Evolutionary conservation across 495 filamentous ascomycete genomes (phyloP).

Genomic region (Zalerion maritima): DNA sequence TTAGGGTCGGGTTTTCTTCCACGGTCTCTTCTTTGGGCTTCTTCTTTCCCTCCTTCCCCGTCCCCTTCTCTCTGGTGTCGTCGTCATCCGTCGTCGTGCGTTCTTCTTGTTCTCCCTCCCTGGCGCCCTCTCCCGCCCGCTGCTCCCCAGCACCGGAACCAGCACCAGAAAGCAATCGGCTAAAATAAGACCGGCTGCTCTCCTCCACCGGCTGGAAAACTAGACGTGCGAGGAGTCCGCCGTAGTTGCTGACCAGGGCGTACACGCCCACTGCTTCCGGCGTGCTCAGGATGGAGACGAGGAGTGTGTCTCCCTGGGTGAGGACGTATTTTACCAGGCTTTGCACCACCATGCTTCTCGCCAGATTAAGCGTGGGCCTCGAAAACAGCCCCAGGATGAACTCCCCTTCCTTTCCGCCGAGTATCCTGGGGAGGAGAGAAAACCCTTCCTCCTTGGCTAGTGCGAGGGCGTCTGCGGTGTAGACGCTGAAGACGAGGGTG

Average conservation of each 20-base stretch:
- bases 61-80: too few species aligned
- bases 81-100: slow-evolving; percentile 3
- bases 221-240: slow-evolving; percentile 74
- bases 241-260: slow-evolving; percentile 87
- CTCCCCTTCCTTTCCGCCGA: slow-evolving; percentile 11
- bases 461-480: slow-evolving; percentile 34
- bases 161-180: slow-evolving; percentile 46
- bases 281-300: slow-evolving; percentile 62
- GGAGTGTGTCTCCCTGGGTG: slow-evolving; percentile 83
- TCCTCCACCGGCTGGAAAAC: slow-evolving; percentile 94
- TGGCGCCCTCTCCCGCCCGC: too few species aligned
- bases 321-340: slow-evolving; percentile 78
- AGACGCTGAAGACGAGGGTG: slow-evolving; percentile 48
- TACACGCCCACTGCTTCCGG: slow-evolving; percentile 82
- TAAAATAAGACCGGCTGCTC: slow-evolving; percentile 74
- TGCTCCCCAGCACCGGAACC: too few species aligned
- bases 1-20: slow-evolving; percentile 11
- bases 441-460: slow-evolving; percentile 35
- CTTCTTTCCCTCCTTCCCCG: too few species aligned
- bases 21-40: too few species aligned
- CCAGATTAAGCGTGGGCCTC: slow-evolving; percentile 47
- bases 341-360: slow-evolving; percentile 72
- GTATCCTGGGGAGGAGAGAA: slow-evolving; percentile 31
- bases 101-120: too few species aligned
- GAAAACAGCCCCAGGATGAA: slow-evolving; percentile 54